A percentile compares a stretch with the other conserved stretches of the same genome.
phyloP scores from a whole-genome alignment of 768 basidiomycete genomes.

The Galerina sulciceps region DNA sequence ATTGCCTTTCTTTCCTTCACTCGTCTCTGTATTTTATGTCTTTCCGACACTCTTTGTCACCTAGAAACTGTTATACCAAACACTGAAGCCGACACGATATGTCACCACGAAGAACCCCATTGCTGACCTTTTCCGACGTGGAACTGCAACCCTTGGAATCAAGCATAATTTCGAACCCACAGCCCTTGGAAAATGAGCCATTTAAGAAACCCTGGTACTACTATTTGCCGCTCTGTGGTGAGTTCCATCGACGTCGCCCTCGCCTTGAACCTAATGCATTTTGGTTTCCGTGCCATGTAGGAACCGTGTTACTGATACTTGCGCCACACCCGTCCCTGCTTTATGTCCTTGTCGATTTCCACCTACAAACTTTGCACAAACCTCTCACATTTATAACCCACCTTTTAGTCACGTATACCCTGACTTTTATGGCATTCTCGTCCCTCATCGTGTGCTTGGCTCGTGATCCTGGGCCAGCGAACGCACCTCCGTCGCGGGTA shows the following conservation, averaged over 20 bases:
- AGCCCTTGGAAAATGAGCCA: slow-evolving; percentile 18
- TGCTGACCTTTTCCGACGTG: slow-evolving; percentile 22
- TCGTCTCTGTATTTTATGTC: slow-evolving; percentile 1
- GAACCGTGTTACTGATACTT: slow-evolving; percentile 58
- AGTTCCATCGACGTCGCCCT: neutral
- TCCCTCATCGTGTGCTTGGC: slow-evolving; percentile 75
- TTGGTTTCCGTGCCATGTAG: slow-evolving; percentile 19
- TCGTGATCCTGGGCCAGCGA: slow-evolving; percentile 76
- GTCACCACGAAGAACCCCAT: slow-evolving; percentile 22
- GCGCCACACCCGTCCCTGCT: slow-evolving; percentile 78
- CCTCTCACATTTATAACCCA: slow-evolving; percentile 55
- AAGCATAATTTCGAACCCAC: slow-evolving; percentile 17
- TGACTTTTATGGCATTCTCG: slow-evolving; percentile 71
- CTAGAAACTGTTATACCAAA: neutral
- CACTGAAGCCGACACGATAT: neutral
- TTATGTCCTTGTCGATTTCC: slow-evolving; percentile 67
- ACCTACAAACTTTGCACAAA: slow-evolving; percentile 57
- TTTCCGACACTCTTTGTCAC: neutral
- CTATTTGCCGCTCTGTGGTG: slow-evolving; percentile 61
- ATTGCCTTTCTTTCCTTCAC: neutral
- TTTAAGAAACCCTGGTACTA: slow-evolving; percentile 57
- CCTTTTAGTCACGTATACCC: slow-evolving; percentile 59
- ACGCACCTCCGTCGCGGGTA: slow-evolving; percentile 17
- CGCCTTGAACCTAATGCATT: neutral
- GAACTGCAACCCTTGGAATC: slow-evolving; percentile 23